phyloP scores from a whole-genome alignment of 176 grass and related monocot species.

The Bonia amplexicaulis region DNA sequence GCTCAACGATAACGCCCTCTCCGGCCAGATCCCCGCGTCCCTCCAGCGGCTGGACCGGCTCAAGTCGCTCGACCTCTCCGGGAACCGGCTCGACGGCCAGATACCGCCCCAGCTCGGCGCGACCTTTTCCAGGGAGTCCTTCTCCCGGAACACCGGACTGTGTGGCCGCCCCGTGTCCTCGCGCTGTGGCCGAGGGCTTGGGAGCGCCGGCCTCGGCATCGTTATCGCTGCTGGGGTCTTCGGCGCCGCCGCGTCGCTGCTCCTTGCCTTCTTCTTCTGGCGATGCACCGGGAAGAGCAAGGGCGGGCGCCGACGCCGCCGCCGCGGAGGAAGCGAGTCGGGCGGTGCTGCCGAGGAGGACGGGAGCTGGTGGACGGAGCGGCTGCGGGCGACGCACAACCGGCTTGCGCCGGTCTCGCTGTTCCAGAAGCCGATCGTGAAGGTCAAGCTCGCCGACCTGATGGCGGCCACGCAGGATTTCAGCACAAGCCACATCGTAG shows the following conservation, averaged over 20 bases:
- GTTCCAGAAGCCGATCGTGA: conserved; percentile 98
- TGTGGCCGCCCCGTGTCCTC: conserved; percentile 65
- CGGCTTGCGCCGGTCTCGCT: conserved; percentile 68
- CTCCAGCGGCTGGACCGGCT: conserved; percentile 64
- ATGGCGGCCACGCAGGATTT: conserved; percentile 79
- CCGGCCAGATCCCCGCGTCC: conserved; percentile 64
- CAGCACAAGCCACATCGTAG: conserved; percentile 69
- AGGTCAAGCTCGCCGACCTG: conserved; percentile 94
- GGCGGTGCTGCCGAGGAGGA: conserved; percentile 39
- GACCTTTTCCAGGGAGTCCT: conserved; percentile 36
- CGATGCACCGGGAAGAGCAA: conserved; percentile 53
- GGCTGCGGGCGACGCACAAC: conserved; percentile 68
- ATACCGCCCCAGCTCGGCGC: conserved; percentile 54
- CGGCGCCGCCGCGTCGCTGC: conserved; percentile 62
- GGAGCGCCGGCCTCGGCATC: conserved; percentile 44
- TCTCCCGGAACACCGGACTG: conserved; percentile 52
- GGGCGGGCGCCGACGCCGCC: conserved; percentile 23
- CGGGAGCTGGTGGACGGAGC: conserved; percentile 83
- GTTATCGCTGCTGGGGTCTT: conserved; percentile 84
- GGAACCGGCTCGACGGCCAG: conserved; percentile 54
- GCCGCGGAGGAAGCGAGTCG: background rate
- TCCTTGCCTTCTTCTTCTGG: conserved; percentile 79
- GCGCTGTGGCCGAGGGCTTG: conserved; percentile 29
- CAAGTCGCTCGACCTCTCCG: conserved; percentile 66
- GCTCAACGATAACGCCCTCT: conserved; percentile 52